These are phyloP conservation scores for Ogataea corticis DNA, from an alignment of 805 yeast genomes.

Conservation along the genomic window DNA sequence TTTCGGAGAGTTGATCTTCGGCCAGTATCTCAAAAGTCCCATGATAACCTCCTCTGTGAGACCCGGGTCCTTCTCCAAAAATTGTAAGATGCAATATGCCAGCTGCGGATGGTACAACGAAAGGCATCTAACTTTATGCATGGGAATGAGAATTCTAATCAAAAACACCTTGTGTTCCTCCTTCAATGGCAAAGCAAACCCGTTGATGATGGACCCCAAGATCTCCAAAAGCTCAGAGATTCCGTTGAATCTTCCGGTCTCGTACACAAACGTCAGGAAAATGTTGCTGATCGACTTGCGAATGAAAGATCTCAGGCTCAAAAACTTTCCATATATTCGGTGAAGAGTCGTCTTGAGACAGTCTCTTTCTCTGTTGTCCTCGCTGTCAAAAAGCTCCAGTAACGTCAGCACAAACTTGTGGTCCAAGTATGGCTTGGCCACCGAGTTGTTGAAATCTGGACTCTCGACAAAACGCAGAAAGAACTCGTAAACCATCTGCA, in stretches of 20 bases:
- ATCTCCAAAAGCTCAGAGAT: conserved; percentile 93
- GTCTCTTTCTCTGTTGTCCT: conserved; percentile 95
- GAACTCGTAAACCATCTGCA: conserved; percentile 95
- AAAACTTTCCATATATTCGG: conserved; percentile 92
- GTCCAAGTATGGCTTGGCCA: conserved; percentile 92
- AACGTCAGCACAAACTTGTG: conserved; percentile 81
- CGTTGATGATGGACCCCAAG: conserved; percentile 93
- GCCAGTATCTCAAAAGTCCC: conserved; percentile 95
- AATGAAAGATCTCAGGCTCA: conserved; percentile 85
- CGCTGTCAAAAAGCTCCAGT: conserved; percentile 90
- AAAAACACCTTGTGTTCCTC: conserved; percentile 95
- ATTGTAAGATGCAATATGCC: conserved; percentile 96
- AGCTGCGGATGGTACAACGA: conserved; percentile 94
- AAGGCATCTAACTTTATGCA: conserved; percentile 87
- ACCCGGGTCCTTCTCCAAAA: conserved; percentile 88
- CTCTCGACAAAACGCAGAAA: conserved; percentile 90
- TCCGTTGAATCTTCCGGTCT: conserved; percentile 94
- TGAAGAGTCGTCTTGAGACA: conserved; percentile 93
- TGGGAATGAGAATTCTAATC: conserved; percentile 81
- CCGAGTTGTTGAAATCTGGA: conserved; percentile 89
- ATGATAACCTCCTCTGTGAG: conserved; percentile 95
- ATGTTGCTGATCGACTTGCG: conserved; percentile 90
- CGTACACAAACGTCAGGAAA: conserved; percentile 89
- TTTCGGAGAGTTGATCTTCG: conserved; percentile 90
- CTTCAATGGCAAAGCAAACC: conserved; percentile 94